A percentile compares a stretch with the other conserved stretches of the same genome.
Evolutionary conservation across 768 basidiomycete genomes (phyloP).

Genomic region (Leccinum imitatum): DNA sequence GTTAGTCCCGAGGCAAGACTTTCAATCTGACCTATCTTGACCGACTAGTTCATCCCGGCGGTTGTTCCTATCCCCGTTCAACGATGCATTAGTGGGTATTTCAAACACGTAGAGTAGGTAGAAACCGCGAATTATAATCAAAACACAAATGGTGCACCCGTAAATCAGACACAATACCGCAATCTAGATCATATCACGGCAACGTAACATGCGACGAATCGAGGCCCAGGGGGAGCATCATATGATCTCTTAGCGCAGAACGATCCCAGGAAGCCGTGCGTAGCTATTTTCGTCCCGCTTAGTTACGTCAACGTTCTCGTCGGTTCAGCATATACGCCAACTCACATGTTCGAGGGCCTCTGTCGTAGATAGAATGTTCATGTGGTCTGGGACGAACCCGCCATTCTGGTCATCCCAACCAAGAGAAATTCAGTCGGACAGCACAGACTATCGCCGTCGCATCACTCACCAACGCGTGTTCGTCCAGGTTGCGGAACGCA

Average conservation of each 20-base stretch:
- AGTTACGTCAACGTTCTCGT: neutral
- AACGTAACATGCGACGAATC: slow-evolving; percentile 29
- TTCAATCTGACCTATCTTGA: neutral
- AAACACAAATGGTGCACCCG: neutral
- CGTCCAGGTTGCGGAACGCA: slow-evolving; percentile 69
- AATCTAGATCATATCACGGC: slow-evolving; percentile 10
- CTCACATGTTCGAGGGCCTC: slow-evolving; percentile 63
- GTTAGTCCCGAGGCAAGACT: neutral
- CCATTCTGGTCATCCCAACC: slow-evolving; percentile 41
- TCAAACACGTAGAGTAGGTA: neutral
- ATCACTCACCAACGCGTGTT: slow-evolving; percentile 52
- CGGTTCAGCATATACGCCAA: neutral
- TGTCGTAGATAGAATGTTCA: slow-evolving; percentile 63
- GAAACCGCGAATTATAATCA: neutral
- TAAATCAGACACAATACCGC: neutral
- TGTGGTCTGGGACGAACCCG: slow-evolving; percentile 63
- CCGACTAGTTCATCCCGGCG: neutral
- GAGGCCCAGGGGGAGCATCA: slow-evolving; percentile 60
- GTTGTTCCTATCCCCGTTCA: neutral
- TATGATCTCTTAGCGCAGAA: slow-evolving; percentile 44
- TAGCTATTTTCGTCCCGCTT: slow-evolving; percentile 42
- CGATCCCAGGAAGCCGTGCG: slow-evolving; percentile 52
- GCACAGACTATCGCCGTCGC: neutral
- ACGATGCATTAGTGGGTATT: neutral
- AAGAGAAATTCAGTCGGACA: neutral